Evolutionary conservation across 495 filamentous ascomycete species (phyloP).

Genomic region (Aspergillus leporis): DNA sequence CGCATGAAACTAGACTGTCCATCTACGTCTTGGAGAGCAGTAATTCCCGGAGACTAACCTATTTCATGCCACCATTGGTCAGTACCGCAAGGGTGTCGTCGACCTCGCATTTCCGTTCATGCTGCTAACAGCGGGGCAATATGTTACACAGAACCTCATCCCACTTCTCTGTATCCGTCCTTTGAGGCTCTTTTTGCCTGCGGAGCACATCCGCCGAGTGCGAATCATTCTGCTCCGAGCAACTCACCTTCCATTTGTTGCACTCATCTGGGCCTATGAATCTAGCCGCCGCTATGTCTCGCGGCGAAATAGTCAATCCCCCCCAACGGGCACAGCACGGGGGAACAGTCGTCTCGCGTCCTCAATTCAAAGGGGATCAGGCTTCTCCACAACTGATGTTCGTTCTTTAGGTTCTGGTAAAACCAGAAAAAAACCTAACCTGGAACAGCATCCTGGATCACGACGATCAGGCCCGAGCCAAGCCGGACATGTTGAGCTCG

Average conservation of each 20-base stretch:
- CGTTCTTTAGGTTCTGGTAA: conserved; percentile 23
- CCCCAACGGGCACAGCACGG: conserved; percentile 24
- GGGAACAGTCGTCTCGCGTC: conserved; percentile 26
- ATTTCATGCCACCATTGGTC: conserved; percentile 70
- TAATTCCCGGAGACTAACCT: conserved; percentile 72
- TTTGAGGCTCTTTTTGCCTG: conserved; percentile 71
- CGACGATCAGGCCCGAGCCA: conserved; percentile 25
- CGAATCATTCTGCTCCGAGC: conserved; percentile 78
- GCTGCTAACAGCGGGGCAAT: neutral
- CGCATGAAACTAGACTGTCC: conserved; percentile 38
- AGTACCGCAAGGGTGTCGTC: conserved; percentile 21
- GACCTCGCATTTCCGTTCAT: neutral
- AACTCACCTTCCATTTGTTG: conserved; percentile 66
- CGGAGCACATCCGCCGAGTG: conserved; percentile 66
- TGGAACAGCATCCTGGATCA: conserved; percentile 24
- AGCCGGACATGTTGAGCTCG: conserved; percentile 26
- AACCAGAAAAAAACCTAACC: conserved; percentile 19
- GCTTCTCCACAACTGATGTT: conserved; percentile 31
- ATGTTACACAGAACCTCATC: conserved; percentile 67
- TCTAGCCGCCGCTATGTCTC: conserved; percentile 33
- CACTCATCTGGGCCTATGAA: conserved; percentile 63
- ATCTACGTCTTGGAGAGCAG: conserved; percentile 79
- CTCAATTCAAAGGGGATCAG: conserved; percentile 26
- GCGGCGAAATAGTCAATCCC: conserved; percentile 27
- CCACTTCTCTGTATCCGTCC: conserved; percentile 82